phyloP scores from a whole-genome alignment of 768 basidiomycete genomes.

The Suillus clintonianus region DNA sequence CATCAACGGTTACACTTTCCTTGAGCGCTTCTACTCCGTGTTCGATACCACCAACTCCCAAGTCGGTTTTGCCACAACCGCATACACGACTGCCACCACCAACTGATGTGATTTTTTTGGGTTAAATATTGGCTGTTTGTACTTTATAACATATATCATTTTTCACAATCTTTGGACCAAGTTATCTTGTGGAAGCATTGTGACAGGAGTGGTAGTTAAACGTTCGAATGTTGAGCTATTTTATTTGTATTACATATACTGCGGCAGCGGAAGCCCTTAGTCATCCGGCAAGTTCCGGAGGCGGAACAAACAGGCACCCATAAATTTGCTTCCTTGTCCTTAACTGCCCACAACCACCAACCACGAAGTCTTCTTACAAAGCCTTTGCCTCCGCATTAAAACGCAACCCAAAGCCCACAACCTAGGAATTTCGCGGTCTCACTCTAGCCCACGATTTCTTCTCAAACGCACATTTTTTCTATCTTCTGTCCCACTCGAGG shows the following conservation, averaged over 20 bases:
- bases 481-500: constrained; percentile 32
- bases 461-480: constrained; percentile 12
- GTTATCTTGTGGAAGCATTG: too few species aligned
- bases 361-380: not conserved
- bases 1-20: constrained; percentile 54
- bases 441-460: constrained; percentile 27
- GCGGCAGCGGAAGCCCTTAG: not conserved
- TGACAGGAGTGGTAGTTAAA: too few species aligned
- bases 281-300: constrained; percentile 17
- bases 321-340: constrained; percentile 22
- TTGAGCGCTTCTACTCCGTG: constrained; percentile 67
- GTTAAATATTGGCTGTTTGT: too few species aligned
- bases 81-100: constrained; percentile 29
- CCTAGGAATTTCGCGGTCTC: constrained; percentile 2
- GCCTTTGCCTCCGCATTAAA: not conserved
- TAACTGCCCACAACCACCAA: constrained; percentile 1
- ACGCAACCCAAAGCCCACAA: constrained; percentile 7
- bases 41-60: constrained; percentile 59
- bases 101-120: constrained; percentile 18
- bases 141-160: too few species aligned
- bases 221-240: too few species aligned
- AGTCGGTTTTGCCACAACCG: constrained; percentile 30
- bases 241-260: too few species aligned
- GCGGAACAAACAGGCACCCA: constrained; percentile 27
- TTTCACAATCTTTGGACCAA: too few species aligned